Base-by-base conservation (phyloP, 441 rosid species). In the Euphorbia schlechtendalii region DNA sequence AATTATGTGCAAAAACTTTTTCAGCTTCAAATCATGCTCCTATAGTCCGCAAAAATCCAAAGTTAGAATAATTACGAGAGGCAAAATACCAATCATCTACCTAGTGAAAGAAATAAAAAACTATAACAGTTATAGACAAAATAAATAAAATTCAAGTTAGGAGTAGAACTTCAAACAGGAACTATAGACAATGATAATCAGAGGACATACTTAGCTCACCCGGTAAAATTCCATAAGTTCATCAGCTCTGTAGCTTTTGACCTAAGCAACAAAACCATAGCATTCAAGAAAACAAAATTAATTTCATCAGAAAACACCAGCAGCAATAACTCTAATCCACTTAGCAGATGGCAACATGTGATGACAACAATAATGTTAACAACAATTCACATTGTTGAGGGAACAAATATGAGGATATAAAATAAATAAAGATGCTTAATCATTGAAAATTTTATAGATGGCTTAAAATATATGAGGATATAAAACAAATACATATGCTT, bases 1-100 rank as follows among this genome's bases (percentile, higher is more conserved):
- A 65, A 94, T 87, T 69, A 94, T 86, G 76, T 94, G 92, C 82
- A 94, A 77, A 82, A 77, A 91, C 66, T 89, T 94, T 77, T 89
- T 91, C 83, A 94, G 77, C 83, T 94, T 91, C 86, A 83, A 46
- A 82, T 94, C 99, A 68, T 95, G 80, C 90, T 91, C 69, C 69
- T 56, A 41, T 17, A 28, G 24, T 40, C 3, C 88, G 73, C 74
- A 76, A 73, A 71, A 43, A 65, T 45, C 20, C 41, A 55, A 61
- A 59, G 21, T 67, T 32, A 20, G 54, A 73, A 55, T 48, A 46
- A 65, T n/a, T 32, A 20, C 2, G 46, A 3, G 9, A 61, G 52
- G 28, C 36, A 64, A 57, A 38, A 43, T 12, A 5, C 2, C n/a
- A 8, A 53, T 14, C 17, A 3, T 8, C 14, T 25, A 12, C 18